A percentile compares a stretch with the other conserved stretches of the same genome.
phyloP scores from a whole-genome alignment of 768 basidiomycete species.

The Podaxis pistillaris region DNA sequence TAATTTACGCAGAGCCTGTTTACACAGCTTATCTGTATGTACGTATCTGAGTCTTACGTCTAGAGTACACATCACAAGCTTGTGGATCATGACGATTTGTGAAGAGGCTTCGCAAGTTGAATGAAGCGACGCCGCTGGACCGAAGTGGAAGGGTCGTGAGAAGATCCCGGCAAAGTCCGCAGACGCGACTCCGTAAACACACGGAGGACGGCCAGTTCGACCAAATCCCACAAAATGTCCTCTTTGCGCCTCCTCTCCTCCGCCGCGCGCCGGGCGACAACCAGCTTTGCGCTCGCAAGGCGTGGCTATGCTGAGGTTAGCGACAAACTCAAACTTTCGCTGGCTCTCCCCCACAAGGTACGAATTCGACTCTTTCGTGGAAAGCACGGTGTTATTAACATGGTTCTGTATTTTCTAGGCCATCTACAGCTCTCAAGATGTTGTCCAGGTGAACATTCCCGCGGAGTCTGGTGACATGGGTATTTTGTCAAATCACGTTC shows the following conservation, averaged over 20 bases:
- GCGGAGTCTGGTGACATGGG: slow-evolving; percentile 98
- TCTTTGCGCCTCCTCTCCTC: slow-evolving; percentile 69
- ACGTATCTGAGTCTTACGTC: neutral
- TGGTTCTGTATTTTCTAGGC: slow-evolving; percentile 47
- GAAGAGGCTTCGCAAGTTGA: neutral
- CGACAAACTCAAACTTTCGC: slow-evolving; percentile 89
- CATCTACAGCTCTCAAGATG: slow-evolving; percentile 87
- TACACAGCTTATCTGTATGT: neutral
- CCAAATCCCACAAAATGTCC: slow-evolving; percentile 54
- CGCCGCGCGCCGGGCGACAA: slow-evolving; percentile 58
- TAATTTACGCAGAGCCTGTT: neutral
- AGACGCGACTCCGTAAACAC: slow-evolving; percentile 38
- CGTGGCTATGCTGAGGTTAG: slow-evolving; percentile 92
- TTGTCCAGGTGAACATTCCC: slow-evolving; percentile 92
- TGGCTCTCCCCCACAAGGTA: slow-evolving; percentile 95
- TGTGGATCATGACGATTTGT: neutral
- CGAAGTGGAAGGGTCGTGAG: neutral
- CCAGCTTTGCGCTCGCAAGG: slow-evolving; percentile 49
- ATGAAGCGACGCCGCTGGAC: neutral
- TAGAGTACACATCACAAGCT: neutral
- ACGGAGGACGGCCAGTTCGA: slow-evolving; percentile 29
- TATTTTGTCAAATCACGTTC: slow-evolving; percentile 97
- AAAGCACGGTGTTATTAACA: neutral
- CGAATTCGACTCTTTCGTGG: slow-evolving; percentile 24
- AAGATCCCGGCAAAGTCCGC: slow-evolving; percentile 24